Evolutionary conservation across 257 asterid species (phyloP).

Genomic region (Ocimum tenuiflorum): DNA sequence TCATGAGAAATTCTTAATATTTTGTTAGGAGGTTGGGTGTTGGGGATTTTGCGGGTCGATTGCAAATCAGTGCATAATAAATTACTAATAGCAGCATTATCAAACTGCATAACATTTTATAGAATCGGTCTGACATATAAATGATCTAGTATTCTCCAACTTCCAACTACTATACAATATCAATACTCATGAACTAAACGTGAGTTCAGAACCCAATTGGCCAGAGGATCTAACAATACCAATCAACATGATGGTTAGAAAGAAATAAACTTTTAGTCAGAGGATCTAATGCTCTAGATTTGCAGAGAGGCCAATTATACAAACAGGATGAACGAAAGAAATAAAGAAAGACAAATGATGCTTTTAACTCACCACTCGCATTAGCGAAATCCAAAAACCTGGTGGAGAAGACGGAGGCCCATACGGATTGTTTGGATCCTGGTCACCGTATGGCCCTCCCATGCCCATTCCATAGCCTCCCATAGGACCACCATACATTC

Average conservation of each 20-base stretch:
- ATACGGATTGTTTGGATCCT: constrained; percentile 35
- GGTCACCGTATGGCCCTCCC: constrained; percentile 77
- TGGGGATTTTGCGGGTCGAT: background rate
- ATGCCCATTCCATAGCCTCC: constrained; percentile 73
- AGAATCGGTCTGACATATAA: background rate
- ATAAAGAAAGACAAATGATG: background rate
- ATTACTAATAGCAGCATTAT: background rate
- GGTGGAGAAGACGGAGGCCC: constrained; percentile 62
- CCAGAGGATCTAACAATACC: background rate
- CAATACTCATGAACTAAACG: background rate
- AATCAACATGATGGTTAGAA: too few relatives aligned
- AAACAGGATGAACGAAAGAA: background rate
- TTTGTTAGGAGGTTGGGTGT: background rate
- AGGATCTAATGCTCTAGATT: too few relatives aligned
- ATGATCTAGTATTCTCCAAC: background rate
- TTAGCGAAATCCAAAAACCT: constrained; percentile 74
- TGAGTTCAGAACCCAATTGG: background rate
- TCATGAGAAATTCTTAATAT: background rate
- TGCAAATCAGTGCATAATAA: background rate
- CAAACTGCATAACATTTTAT: background rate
- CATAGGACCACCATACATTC: constrained; percentile 63
- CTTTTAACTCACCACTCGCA: constrained; percentile 72
- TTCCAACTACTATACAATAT: background rate
- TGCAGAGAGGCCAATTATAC: background rate
- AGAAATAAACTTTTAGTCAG: too few relatives aligned